Evolutionary conservation across 2,329 filamentous ascomycete species (phyloP), one percentile per base, ranked within the genome.

Genomic region (Claviceps capensis): DNA sequence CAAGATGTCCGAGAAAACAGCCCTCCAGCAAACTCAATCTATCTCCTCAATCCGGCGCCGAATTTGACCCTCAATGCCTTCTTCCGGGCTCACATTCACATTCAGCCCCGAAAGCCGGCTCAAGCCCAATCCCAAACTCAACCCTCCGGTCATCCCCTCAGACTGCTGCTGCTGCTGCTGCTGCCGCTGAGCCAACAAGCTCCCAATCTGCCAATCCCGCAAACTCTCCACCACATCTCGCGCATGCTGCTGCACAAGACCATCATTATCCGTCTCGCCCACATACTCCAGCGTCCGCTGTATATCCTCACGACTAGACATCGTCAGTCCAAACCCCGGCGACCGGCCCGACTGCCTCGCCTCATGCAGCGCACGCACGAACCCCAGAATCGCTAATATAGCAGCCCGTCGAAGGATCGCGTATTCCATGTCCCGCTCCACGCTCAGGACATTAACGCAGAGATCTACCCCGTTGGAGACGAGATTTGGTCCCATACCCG

Each of bases 371-470:
- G 80, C 79, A 52, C 69, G 72, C 34, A 87, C 69, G 55, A 88
- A 76, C 42, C 74, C 74, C 54, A 85, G 68, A 6, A 88, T 67
- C 23, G 83, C 69, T 41, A 86, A 57, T 37, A 85, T 78, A 4
- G 84, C 84, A 6, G 83, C 77, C 22, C 85, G 73, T 30, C 85
- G 72, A 50, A 88, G 61, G 38, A 88, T 86, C 0, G 74, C 82
- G 50, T 76, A 78, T 56, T 81, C 78, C 3, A 73, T 62, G 36
- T 74, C 75, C 1, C 70, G 70, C 60, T 89, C 85, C 49, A 86
- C 67, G 1, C 76, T 73, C 7, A 88, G 70, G 1, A 86, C 72
- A 49, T 77, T 73, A 52, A 86, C 66, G 51, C 76, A 78, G 26
- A 86, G 69, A 56, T 87, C 83, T 11, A 88, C 70, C 1, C 76